Base-by-base conservation (phyloP, 139 green algal species). In the Auxenochlorella pyrenoidosa region DNA sequence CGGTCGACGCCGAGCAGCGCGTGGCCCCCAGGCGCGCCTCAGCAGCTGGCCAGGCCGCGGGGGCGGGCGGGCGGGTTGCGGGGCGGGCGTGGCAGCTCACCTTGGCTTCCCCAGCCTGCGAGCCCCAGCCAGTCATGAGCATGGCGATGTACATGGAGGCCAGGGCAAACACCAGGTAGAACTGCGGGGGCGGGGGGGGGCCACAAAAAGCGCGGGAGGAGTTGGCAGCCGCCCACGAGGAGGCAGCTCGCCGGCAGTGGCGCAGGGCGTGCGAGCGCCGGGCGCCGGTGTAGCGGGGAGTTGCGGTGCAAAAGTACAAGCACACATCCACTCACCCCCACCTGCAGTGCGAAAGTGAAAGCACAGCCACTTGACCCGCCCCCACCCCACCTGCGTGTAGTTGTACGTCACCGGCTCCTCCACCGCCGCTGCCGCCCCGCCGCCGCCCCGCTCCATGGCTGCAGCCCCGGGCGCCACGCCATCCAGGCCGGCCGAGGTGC, bases 81-180 rank as follows among this genome's bases (percentile, higher is more conserved):
- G 38, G 72, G 72, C 5, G 10, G 70, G 63, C 63, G 12, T 36
- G 63, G 24, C 28, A 34, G 30, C 63, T 71, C 73, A 87, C 84
- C 84, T 85, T 89, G 68, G 68, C 70, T 70, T 87, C 95, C 88
- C 87, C 94, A 88, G 18, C 90, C 90, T 36, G 84, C 86, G 43
- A 82, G 87, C 97, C 97, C 97, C 97, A 99, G 10, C 96, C 96
- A 5, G 97, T 99, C 93, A 99, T 96, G 34, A 99, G 94, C 98
- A 99, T 99, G 30, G 95, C 96, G 40, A 98, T 94, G 92, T 99
- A 99, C 92, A 97, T 96, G 91, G 87, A 94, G 3, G 97, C 97
- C 75, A 99, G 91, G 3, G 96, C 96, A 88, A 99, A 99, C 68
- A 99, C 95, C 75, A 98, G 75, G 92, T 99, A 98, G 93, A 99